Evolutionary conservation across 208 protist genomes (phyloP).

Genomic region (Crithidia fasciculata): DNA sequence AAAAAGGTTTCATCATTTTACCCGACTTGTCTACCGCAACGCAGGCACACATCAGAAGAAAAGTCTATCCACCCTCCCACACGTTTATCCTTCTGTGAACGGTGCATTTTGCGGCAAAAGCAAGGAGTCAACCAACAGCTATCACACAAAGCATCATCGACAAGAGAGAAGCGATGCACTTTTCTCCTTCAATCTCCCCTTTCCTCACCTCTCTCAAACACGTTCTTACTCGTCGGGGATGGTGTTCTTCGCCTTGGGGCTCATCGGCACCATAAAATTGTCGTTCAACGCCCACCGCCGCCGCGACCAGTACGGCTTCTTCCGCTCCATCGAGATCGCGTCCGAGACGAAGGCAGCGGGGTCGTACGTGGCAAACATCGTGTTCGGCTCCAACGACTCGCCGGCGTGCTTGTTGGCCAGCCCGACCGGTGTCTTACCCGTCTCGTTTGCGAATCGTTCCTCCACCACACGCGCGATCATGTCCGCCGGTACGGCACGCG

Average conservation of each 20-base stretch:
- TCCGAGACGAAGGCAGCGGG: constrained; percentile 78
- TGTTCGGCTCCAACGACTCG: constrained; percentile 77
- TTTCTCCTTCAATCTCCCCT: neutral
- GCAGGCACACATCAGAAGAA: no score
- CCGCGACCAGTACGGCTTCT: constrained; percentile 80
- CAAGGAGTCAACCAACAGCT: no score
- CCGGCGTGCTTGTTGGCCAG: constrained; percentile 70
- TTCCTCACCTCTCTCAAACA: no score
- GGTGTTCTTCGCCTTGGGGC: constrained; percentile 87
- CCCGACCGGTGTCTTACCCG: constrained; percentile 47
- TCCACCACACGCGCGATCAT: constrained; percentile 59
- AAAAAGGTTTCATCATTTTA: no score
- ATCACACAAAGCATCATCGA: no score
- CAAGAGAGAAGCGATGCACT: neutral
- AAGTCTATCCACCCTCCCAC: no score
- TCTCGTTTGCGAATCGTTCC: constrained; percentile 47
- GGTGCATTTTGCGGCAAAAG: no score
- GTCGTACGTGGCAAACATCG: constrained; percentile 88
- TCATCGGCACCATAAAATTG: constrained; percentile 85
- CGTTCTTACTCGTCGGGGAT: constrained; percentile 79
- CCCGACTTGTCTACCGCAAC: no score
- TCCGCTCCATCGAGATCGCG: constrained; percentile 34
- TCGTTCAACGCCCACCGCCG: constrained; percentile 86
- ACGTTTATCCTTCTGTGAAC: no score
- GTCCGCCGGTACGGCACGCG: constrained; percentile 27